phyloP scores from a whole-genome alignment of 2,329 filamentous ascomycete species.

The Erysiphe neolycopersici region DNA sequence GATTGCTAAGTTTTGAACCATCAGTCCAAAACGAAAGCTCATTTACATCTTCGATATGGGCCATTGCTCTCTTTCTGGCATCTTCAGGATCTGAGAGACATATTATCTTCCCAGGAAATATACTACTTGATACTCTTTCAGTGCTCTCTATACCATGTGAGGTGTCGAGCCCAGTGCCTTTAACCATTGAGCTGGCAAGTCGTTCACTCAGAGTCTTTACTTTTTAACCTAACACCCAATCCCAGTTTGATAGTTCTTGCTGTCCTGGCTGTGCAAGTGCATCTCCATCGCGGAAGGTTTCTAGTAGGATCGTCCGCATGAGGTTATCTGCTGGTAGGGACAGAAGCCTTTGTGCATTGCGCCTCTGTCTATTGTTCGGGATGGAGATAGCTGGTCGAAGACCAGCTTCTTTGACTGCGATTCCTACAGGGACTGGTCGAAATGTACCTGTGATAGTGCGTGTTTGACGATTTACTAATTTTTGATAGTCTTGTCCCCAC shows the following conservation, averaged over 20 bases:
- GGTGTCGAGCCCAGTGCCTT: too few relatives aligned
- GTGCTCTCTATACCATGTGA: too few relatives aligned
- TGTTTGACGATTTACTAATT: background rate
- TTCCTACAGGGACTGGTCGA: background rate
- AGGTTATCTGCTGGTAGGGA: background rate
- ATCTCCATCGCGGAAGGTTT: background rate
- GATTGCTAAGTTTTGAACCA: too few relatives aligned
- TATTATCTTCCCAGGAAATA: too few relatives aligned
- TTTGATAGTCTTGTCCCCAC: background rate
- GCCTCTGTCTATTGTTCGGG: background rate
- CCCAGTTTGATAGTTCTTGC: background rate
- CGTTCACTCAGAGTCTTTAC: background rate
- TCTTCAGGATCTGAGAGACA: background rate
- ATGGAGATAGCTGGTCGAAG: background rate
- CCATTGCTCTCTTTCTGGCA: background rate
- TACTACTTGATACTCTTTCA: too few relatives aligned
- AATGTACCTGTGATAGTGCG: background rate
- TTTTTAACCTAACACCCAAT: background rate
- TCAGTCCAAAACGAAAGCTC: too few relatives aligned
- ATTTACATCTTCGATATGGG: background rate
- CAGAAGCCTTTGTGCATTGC: background rate
- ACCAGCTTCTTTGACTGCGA: background rate
- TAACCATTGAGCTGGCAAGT: background rate
- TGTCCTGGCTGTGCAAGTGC: background rate
- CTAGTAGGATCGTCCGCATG: background rate